Evolutionary conservation across 2,329 filamentous ascomycete genomes (phyloP).

Genomic region (Fusarium pseudograminearum): DNA sequence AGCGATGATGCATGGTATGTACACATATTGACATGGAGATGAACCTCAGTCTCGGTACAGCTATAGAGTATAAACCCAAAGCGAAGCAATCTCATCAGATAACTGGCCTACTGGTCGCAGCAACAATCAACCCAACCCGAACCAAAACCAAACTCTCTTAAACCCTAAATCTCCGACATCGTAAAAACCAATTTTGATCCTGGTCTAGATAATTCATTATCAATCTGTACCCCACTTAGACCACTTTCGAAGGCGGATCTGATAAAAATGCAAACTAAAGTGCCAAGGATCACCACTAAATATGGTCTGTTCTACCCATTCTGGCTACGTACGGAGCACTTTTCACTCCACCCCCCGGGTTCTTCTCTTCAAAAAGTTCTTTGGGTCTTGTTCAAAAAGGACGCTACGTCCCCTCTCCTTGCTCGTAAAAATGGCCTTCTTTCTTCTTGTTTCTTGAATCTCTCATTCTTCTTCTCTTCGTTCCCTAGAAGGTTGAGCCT

Average conservation of each 20-base stretch:
- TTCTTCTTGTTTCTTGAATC: not conserved
- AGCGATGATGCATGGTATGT: slow-evolving; percentile 4
- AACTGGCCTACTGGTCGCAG: not conserved
- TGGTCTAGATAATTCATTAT: slow-evolving; percentile 33
- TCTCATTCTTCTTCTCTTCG: not conserved
- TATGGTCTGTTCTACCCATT: slow-evolving; percentile 6
- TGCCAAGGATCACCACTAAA: slow-evolving; percentile 41
- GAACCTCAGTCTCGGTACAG: not conserved
- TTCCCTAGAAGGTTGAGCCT: slow-evolving; percentile 2
- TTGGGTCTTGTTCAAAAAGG: slow-evolving; percentile 28
- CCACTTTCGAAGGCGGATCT: slow-evolving; percentile 32
- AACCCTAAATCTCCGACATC: slow-evolving; percentile 24
- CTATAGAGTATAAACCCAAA: not conserved
- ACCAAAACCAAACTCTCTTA: not conserved
- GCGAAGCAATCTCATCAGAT: not conserved
- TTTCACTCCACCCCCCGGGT: slow-evolving; percentile 34
- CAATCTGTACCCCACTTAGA: slow-evolving; percentile 33
- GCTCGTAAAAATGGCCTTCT: slow-evolving; percentile 4
- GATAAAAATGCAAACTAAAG: slow-evolving; percentile 38
- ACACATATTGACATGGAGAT: not conserved
- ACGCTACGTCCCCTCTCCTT: slow-evolving; percentile 7
- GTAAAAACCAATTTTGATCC: slow-evolving; percentile 15
- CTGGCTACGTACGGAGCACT: not conserved
- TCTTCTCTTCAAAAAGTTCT: slow-evolving; percentile 24
- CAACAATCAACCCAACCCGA: not conserved